phyloP scores from a whole-genome alignment of 2,329 filamentous ascomycete species.

The Xylariaceae sp. region DNA sequence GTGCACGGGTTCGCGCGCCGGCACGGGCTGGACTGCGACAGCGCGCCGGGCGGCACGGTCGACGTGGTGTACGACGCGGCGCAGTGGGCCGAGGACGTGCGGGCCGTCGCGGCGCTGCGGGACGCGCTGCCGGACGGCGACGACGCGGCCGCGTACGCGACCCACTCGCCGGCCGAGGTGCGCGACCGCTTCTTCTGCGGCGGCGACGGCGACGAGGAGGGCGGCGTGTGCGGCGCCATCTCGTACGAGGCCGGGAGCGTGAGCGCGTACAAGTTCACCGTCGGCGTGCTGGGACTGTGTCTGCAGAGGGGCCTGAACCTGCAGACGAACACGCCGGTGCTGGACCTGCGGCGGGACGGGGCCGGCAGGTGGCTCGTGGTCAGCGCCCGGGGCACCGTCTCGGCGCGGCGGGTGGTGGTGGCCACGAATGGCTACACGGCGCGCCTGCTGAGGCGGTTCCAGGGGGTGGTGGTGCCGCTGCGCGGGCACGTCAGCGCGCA shows the following conservation, averaged over 20 bases:
- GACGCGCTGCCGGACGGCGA: conserved; percentile 32
- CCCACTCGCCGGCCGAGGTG: conserved; percentile 36
- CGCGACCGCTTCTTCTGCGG: conserved; percentile 31
- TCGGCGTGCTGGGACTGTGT: conserved; percentile 37
- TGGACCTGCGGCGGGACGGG: conserved; percentile 11
- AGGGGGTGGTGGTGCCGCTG: conserved; percentile 40
- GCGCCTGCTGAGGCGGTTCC: conserved; percentile 33
- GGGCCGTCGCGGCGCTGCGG: conserved; percentile 37
- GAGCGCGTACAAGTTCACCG: conserved; percentile 31
- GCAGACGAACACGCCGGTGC: conserved; percentile 44
- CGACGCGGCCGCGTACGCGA: conserved; percentile 34
- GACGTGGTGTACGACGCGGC: conserved; percentile 48
- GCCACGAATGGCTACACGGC: conserved; percentile 49
- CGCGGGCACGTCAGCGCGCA: conserved; percentile 43
- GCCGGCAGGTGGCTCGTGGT: conserved; percentile 29
- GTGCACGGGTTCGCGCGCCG: conserved; percentile 45
- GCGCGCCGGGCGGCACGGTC: conserved; percentile 42
- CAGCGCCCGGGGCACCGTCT: conserved; percentile 35
- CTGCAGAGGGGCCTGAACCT: conserved; percentile 38
- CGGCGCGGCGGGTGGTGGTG: conserved; percentile 36
- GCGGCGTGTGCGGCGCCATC: conserved; percentile 37
- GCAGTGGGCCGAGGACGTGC: conserved; percentile 30
- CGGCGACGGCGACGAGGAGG: conserved; percentile 20
- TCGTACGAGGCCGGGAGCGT: conserved; percentile 37
- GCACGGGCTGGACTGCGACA: conserved; percentile 43